A percentile compares a stretch with the other conserved stretches of the same genome.
Conservation (phyloP, 2,329 filamentous ascomycete species). For the Aureobasidium mangrovei region DNA sequence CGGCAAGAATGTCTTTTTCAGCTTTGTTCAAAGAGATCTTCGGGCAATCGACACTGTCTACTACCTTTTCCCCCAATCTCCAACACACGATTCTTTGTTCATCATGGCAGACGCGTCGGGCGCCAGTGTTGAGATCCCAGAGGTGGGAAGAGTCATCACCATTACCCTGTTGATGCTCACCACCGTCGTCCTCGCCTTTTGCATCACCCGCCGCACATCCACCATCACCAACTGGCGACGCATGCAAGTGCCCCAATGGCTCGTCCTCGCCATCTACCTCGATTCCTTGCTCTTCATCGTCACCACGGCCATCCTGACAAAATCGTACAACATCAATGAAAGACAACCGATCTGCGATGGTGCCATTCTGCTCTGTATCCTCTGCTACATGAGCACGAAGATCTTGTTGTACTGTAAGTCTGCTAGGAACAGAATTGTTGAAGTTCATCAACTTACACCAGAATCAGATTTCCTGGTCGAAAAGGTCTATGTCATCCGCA, state of each 20-base stretch:
- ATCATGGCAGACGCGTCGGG: neutral
- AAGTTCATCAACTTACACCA: no score
- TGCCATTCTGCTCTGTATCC: conserved; percentile 3
- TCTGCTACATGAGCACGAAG: neutral
- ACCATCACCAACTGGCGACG: neutral
- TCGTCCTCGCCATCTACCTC: conserved; percentile 1
- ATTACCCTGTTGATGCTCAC: neutral
- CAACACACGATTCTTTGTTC: neutral
- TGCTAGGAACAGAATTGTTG: no score
- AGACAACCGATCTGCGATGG: neutral
- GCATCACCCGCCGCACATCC: neutral
- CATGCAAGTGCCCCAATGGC: neutral
- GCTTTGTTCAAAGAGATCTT: no score
- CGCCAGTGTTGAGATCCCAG: neutral
- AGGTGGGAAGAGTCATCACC: neutral
- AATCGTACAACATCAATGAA: neutral
- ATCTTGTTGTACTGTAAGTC: neutral
- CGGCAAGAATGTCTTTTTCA: no score
- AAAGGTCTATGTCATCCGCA: conserved; percentile 1
- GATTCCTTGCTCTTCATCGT: conserved; percentile 6
- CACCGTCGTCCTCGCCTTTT: neutral
- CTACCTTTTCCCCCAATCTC: neutral
- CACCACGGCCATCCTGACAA: neutral
- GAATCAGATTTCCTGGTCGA: neutral
- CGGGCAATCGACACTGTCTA: no score